A percentile compares a stretch with the other conserved stretches of the same genome.
phyloP scores from a whole-genome alignment of 2,329 filamentous ascomycete species.

The Karstenula rhodostoma region DNA sequence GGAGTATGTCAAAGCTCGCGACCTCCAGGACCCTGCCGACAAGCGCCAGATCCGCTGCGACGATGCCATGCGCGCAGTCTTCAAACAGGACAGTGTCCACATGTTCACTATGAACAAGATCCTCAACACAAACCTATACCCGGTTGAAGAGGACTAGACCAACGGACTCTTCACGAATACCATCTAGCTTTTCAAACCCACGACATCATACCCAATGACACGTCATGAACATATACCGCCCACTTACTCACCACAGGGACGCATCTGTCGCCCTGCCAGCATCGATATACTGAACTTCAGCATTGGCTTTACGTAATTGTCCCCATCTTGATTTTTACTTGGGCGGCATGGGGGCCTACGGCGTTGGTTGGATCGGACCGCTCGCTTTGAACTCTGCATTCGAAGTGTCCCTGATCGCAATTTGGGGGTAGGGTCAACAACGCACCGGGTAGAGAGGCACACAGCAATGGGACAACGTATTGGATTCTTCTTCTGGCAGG shows the following conservation, averaged over 20 bases:
- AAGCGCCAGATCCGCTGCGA: slow-evolving; percentile 94
- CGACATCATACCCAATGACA: slow-evolving; percentile 2
- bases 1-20: slow-evolving; percentile 89
- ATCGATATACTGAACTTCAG: background rate
- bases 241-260: background rate
- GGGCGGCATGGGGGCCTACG: slow-evolving; percentile 23
- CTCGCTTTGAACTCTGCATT: background rate
- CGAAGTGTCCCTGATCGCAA: background rate
- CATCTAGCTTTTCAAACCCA: background rate
- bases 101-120: slow-evolving; percentile 99
- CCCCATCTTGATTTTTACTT: slow-evolving; percentile 9
- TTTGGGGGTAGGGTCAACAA: background rate
- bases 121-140: slow-evolving; percentile 87
- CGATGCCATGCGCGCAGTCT: slow-evolving; percentile 87
- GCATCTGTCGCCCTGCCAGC: background rate
- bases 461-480: background rate
- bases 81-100: slow-evolving; percentile 88
- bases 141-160: slow-evolving; percentile 68
- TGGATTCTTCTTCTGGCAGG: background rate
- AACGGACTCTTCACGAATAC: background rate
- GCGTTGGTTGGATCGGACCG: slow-evolving; percentile 6
- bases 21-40: slow-evolving; percentile 89
- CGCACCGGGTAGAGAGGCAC: background rate
- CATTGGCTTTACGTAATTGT: background rate
- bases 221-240: background rate